Evolutionary conservation across 179 eudicot genomes (phyloP).

Genomic region (Dionaea muscipula): DNA sequence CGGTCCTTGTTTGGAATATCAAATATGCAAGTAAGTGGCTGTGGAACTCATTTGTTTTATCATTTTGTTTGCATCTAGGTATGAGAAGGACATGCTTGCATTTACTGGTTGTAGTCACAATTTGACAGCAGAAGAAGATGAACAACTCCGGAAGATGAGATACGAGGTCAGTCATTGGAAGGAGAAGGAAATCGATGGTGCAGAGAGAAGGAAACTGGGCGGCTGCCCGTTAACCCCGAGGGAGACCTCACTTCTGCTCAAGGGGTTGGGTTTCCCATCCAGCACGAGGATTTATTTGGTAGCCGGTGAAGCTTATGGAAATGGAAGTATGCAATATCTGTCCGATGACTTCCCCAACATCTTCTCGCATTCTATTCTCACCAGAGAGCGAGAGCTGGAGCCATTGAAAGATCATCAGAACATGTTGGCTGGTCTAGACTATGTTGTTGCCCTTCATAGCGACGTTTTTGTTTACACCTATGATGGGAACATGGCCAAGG

Average conservation of each 20-base stretch:
- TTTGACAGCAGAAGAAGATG: constrained; percentile 72
- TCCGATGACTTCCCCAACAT: constrained; percentile 59
- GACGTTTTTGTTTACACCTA: constrained; percentile 85
- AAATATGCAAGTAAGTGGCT: not conserved
- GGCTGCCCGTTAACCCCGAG: constrained; percentile 92
- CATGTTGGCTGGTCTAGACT: constrained; percentile 95
- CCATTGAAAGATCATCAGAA: constrained; percentile 82
- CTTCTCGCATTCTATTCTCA: constrained; percentile 69
- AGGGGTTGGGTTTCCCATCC: constrained; percentile 66
- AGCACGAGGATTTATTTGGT: constrained; percentile 77
- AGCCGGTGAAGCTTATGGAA: constrained; percentile 93
- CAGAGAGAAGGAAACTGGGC: constrained; percentile 72
- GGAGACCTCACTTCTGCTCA: constrained; percentile 75
- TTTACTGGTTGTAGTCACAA: constrained; percentile 92
- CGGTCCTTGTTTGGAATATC: no score
- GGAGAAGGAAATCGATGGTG: constrained; percentile 88
- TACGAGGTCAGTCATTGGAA: constrained; percentile 94
- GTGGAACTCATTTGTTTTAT: not conserved
- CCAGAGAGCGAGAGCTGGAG: constrained; percentile 59
- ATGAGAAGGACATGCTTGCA: constrained; percentile 99
- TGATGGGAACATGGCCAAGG: constrained; percentile 99
- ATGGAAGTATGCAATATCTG: constrained; percentile 72
- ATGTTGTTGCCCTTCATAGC: constrained; percentile 84
- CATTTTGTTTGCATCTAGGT: constrained; percentile 29
- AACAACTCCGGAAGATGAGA: constrained; percentile 72